Percentiles rank a stretch among this genome's conserved stretches.
These are phyloP conservation scores for Acacia confusa DNA, from an alignment of 306 rosid species.

Conservation along the genomic window DNA sequence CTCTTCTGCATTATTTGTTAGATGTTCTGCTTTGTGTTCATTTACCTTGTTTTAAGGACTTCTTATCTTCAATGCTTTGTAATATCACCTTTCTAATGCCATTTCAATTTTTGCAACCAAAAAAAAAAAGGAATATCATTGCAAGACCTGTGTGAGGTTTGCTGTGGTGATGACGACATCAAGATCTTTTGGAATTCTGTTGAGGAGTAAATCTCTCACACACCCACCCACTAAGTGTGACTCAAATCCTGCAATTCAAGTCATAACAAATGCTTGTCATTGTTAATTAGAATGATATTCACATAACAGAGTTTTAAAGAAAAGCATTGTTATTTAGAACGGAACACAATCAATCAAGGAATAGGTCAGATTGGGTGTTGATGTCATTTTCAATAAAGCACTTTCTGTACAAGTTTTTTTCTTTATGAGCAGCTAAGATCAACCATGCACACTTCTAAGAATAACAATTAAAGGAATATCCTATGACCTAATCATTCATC, in stretches of 20 bases:
- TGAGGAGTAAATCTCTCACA: conserved; percentile 83
- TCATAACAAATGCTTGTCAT: conserved; percentile 18
- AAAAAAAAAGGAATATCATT: not conserved
- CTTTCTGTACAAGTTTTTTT: not conserved
- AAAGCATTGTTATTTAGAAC: conserved; percentile 14
- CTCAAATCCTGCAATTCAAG: conserved; percentile 64
- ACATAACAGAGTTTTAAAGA: not conserved
- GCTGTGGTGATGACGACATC: conserved; percentile 92
- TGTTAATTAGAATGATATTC: conserved; percentile 1
- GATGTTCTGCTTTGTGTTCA: not conserved
- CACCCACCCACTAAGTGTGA: conserved; percentile 96
- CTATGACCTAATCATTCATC: not conserved
- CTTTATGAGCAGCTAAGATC: conserved; percentile 4
- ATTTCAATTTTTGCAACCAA: not conserved
- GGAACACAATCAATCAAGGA: not conserved
- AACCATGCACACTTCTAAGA: not conserved
- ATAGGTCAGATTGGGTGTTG: not conserved
- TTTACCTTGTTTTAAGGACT: not conserved
- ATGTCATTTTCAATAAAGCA: not conserved
- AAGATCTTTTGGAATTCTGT: conserved; percentile 80
- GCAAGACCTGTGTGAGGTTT: conserved; percentile 63
- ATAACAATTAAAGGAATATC: not conserved
- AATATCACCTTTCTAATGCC: not conserved
- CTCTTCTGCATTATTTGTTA: not conserved
- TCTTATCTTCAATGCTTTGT: not conserved